phyloP scores from a whole-genome alignment of 176 grass and related monocot genomes.

The Oryza longistaminata region DNA sequence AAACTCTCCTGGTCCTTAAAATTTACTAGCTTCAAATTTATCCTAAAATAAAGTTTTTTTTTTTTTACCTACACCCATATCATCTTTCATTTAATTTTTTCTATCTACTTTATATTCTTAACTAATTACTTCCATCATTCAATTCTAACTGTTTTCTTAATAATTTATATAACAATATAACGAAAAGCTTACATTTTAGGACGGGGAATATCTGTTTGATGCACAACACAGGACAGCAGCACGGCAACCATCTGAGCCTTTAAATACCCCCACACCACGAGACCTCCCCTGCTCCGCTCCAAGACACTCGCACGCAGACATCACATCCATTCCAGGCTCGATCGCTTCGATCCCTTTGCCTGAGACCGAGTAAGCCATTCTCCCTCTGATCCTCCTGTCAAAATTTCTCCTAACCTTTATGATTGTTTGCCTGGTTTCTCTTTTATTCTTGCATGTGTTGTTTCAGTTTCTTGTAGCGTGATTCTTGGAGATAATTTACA shows the following conservation, averaged over 20 bases:
- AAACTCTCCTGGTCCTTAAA: no score
- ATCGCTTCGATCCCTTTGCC: neutral
- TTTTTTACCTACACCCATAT: no score
- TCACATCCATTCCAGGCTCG: neutral
- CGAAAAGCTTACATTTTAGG: no score
- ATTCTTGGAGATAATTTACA: neutral
- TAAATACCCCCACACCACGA: conserved; percentile 31
- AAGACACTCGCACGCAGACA: conserved; percentile 4
- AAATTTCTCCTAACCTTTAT: neutral
- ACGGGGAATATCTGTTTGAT: neutral
- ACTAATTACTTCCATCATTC: no score
- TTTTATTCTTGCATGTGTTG: neutral
- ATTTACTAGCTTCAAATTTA: no score
- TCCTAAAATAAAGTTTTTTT: no score
- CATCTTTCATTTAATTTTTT: no score
- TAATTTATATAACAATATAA: no score
- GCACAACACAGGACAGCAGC: neutral
- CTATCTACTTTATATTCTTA: no score
- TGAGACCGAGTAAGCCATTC: conserved; percentile 18
- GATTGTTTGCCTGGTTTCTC: neutral
- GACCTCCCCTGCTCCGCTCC: conserved; percentile 3
- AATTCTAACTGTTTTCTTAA: no score
- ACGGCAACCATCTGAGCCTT: neutral
- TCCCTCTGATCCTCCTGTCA: no score
- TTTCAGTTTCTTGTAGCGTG: neutral